Conservation (phyloP, 306 rosid genomes). For the Vachellia collinsii region DNA sequence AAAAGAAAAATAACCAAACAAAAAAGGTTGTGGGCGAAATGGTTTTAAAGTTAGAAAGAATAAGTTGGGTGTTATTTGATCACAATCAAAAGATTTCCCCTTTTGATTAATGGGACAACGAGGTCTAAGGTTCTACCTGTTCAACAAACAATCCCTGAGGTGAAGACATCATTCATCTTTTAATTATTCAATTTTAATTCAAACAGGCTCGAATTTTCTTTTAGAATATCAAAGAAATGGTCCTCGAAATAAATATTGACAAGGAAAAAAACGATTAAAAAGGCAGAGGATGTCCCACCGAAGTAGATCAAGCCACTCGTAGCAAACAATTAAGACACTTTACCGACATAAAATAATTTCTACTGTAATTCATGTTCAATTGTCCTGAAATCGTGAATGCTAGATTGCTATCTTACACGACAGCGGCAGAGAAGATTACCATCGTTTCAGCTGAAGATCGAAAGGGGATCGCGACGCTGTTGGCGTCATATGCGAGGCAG, state of each 20-base stretch:
- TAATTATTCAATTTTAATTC: constrained; percentile 28
- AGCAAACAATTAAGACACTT: constrained; percentile 18
- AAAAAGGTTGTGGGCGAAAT: not conserved
- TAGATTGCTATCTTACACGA: not conserved
- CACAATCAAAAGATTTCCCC: constrained; percentile 38
- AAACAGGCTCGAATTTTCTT: constrained; percentile 37
- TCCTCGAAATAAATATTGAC: constrained; percentile 23
- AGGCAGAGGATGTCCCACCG: constrained; percentile 32
- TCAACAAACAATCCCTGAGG: constrained; percentile 24
- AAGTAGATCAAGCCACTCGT: constrained; percentile 25
- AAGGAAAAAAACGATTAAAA: not conserved
- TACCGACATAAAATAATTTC: constrained; percentile 17
- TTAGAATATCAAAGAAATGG: constrained; percentile 30
- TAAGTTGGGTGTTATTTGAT: constrained; percentile 41
- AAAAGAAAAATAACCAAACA: not conserved
- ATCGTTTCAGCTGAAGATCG: constrained; percentile 61
- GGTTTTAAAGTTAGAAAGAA: constrained; percentile 34
- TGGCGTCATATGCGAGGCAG: constrained; percentile 45
- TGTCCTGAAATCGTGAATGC: not conserved
- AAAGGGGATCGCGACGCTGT: constrained; percentile 63
- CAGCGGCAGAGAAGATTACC: constrained; percentile 46
- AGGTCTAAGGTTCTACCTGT: constrained; percentile 37
- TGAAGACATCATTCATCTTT: constrained; percentile 15
- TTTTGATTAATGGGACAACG: constrained; percentile 34
- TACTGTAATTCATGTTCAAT: not conserved